phyloP scores from a whole-genome alignment of 257 asterid species.

The Solanum sitiens region DNA sequence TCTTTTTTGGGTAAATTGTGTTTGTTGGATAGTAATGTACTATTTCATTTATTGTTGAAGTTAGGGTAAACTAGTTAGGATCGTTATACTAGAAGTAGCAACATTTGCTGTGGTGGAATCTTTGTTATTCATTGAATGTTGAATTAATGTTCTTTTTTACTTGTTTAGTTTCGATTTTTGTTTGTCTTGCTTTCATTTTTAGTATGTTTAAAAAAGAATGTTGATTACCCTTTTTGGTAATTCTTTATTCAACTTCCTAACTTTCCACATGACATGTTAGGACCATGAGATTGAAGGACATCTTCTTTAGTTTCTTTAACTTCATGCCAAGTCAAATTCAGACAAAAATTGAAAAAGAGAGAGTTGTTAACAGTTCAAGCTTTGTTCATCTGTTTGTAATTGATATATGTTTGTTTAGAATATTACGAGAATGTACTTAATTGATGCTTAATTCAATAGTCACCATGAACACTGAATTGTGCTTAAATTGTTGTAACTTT shows the following conservation, averaged over 20 bases:
- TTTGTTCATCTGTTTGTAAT: neutral
- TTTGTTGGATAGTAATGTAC: neutral
- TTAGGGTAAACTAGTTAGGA: neutral
- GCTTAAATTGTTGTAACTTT: neutral
- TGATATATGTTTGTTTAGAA: neutral
- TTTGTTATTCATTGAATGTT: neutral
- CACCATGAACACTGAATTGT: neutral
- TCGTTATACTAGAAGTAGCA: neutral
- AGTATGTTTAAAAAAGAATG: neutral
- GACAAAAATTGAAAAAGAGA: neutral
- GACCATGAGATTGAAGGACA: neutral
- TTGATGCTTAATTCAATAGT: neutral
- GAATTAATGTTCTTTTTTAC: neutral
- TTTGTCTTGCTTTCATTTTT: neutral
- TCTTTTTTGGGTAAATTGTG: neutral
- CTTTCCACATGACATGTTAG: neutral
- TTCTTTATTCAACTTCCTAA: neutral
- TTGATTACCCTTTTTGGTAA: neutral
- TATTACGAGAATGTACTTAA: neutral
- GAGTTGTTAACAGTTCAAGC: neutral
- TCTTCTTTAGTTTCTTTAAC: neutral
- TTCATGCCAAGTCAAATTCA: neutral
- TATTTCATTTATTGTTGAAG: neutral
- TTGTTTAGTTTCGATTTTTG: neutral
- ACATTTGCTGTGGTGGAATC: neutral